Conservation (phyloP, 208 protist species). For the Polymyxa betae region DNA sequence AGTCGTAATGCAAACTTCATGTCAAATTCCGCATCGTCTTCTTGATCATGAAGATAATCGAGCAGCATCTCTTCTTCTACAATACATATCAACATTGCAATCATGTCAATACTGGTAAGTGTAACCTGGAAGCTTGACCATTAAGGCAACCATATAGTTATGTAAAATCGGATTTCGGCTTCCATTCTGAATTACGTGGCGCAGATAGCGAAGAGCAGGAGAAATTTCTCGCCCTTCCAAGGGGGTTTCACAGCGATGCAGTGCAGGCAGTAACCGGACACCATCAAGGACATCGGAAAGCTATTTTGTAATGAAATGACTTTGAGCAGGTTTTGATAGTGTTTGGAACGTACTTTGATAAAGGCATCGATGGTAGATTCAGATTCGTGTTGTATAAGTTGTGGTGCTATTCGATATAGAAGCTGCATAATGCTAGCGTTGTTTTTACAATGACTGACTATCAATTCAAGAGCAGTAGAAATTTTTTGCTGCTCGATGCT, state of each 20-base stretch:
- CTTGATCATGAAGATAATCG: constrained; percentile 7
- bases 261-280: neutral
- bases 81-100: neutral
- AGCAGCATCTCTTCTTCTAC: neutral
- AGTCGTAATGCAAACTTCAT: constrained; percentile 25
- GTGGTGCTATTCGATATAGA: neutral
- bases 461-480: neutral
- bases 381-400: constrained; percentile 21
- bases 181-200: neutral
- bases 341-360: neutral
- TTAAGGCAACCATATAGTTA: constrained; percentile 36
- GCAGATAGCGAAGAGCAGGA: constrained; percentile 8
- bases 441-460: neutral
- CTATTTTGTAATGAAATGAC: neutral
- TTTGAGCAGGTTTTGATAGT: neutral
- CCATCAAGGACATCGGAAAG: neutral
- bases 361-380: constrained; percentile 28
- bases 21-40: neutral
- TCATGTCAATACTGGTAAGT: neutral
- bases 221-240: neutral
- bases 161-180: constrained; percentile 26
- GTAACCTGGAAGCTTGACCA: constrained; percentile 6
- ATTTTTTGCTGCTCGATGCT: neutral
- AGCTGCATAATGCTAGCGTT: neutral
- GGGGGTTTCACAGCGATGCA: constrained; percentile 34